Evolutionary conservation across 2,329 filamentous ascomycete genomes (phyloP).

Genomic region (Talaromyces sp.): DNA sequence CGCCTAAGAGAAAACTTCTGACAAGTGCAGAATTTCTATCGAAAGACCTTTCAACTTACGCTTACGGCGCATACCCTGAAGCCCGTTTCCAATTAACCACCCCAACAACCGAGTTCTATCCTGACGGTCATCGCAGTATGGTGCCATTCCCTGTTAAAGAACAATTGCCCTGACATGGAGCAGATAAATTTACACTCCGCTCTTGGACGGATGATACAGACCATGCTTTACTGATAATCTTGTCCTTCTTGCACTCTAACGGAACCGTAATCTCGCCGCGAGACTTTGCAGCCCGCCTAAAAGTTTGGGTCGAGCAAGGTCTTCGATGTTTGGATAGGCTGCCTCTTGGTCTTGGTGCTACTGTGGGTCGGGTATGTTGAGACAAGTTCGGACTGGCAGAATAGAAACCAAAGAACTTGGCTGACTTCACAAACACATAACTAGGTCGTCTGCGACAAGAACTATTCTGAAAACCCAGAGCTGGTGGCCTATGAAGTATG

Average conservation of each 20-base stretch:
- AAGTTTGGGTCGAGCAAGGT: constrained; percentile 47
- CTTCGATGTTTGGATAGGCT: constrained; percentile 44
- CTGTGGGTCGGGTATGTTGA: constrained; percentile 41
- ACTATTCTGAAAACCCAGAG: constrained; percentile 39
- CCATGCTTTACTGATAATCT: constrained; percentile 47
- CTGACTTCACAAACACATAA: background rate
- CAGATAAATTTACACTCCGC: constrained; percentile 3
- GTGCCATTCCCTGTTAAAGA: background rate
- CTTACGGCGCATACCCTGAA: constrained; percentile 13
- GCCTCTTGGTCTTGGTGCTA: constrained; percentile 46
- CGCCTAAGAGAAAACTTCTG: background rate
- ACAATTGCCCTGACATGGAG: background rate
- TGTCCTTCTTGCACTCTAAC: constrained; percentile 46
- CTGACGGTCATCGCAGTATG: constrained; percentile 18
- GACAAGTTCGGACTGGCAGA: background rate
- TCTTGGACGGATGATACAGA: constrained; percentile 55
- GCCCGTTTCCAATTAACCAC: constrained; percentile 14
- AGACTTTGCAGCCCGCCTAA: constrained; percentile 45
- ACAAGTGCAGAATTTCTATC: constrained; percentile 14
- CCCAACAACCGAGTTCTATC: constrained; percentile 14
- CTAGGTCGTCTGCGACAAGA: constrained; percentile 29
- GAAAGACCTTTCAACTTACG: constrained; percentile 5
- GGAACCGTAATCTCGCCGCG: constrained; percentile 30
- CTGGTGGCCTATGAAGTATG: constrained; percentile 39
- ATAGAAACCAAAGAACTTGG: background rate